phyloP scores from a whole-genome alignment of 1,284 basidiomycete species.

The Malassezia yamatoensis region DNA sequence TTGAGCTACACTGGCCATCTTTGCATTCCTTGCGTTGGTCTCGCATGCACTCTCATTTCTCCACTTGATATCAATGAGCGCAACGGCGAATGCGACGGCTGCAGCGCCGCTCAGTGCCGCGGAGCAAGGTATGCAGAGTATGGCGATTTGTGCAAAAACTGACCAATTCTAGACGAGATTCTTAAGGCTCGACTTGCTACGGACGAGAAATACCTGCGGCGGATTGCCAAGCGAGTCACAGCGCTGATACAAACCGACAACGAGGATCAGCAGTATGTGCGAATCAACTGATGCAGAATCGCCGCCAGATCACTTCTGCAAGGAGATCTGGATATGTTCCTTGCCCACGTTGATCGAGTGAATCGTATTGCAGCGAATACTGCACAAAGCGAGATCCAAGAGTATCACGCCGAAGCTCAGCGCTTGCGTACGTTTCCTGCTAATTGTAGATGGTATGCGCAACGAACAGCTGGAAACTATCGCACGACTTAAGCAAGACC shows the following conservation, averaged over 20 bases:
- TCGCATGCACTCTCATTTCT: neutral
- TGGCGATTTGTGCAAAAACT: neutral
- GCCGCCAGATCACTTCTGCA: neutral
- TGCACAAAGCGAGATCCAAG: slow-evolving; percentile 3
- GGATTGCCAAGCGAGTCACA: slow-evolving; percentile 12
- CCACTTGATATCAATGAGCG: neutral
- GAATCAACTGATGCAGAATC: neutral
- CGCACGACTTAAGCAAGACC: neutral
- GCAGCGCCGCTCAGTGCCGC: neutral
- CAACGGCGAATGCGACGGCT: neutral
- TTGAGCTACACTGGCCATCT: no score
- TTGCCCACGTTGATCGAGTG: slow-evolving; percentile 1
- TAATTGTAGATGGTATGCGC: neutral
- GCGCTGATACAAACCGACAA: neutral
- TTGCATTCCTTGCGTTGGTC: no score
- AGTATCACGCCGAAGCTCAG: neutral
- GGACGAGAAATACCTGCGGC: slow-evolving; percentile 16
- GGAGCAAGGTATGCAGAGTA: slow-evolving; percentile 9
- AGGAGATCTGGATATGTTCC: slow-evolving; percentile 5
- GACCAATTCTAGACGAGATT: slow-evolving; percentile 7
- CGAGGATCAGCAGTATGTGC: slow-evolving; percentile 6
- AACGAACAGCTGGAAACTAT: neutral
- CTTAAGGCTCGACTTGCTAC: slow-evolving; percentile 9
- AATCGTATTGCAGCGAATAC: neutral
- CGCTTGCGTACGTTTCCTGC: slow-evolving; percentile 5